Percentiles rank a stretch among this genome's conserved stretches.
Conservation (phyloP, 192 early-diverging fungal species). For the Geranomyces variabilis region DNA sequence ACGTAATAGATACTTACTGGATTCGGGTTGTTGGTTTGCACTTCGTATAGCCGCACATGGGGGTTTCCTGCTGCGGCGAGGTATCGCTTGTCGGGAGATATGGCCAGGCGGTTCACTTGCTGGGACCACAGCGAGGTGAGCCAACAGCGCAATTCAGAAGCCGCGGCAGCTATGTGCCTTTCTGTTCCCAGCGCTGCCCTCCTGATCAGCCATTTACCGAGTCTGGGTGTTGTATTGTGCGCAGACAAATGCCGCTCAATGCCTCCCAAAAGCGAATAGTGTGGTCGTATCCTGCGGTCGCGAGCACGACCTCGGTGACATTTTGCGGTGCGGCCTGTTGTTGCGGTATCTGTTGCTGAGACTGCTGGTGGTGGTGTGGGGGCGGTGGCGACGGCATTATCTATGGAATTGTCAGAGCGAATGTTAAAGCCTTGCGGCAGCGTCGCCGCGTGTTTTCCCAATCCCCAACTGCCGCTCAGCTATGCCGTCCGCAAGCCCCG, state of each 20-base stretch:
- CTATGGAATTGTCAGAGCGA: no score
- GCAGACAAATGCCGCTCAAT: constrained; percentile 54
- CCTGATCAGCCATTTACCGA: constrained; percentile 54
- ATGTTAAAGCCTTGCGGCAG: no score
- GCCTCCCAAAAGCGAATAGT: constrained; percentile 70
- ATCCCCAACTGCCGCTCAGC: no score
- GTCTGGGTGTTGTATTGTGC: constrained; percentile 78
- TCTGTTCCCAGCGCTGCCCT: not conserved
- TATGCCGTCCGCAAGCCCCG: constrained; percentile 4
- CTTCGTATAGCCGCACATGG: constrained; percentile 80
- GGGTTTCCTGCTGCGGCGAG: constrained; percentile 85
- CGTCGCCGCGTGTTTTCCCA: no score
- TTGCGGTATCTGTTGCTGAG: not conserved
- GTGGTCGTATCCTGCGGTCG: constrained; percentile 65
- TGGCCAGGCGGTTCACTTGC: constrained; percentile 86
- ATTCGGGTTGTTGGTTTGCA: constrained; percentile 76
- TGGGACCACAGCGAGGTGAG: constrained; percentile 34
- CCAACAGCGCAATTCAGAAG: not conserved
- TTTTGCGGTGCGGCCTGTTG: constrained; percentile 18
- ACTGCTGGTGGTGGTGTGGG: not conserved
- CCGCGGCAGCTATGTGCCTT: not conserved
- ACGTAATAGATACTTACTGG: constrained; percentile 51
- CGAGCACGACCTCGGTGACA: constrained; percentile 53
- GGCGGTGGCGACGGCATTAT: constrained; percentile 3
- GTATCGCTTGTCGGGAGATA: constrained; percentile 87